These are phyloP conservation scores for Colletotrichum higginsianum DNA, from an alignment of 2,329 filamentous ascomycete genomes.

Conservation along the genomic window DNA sequence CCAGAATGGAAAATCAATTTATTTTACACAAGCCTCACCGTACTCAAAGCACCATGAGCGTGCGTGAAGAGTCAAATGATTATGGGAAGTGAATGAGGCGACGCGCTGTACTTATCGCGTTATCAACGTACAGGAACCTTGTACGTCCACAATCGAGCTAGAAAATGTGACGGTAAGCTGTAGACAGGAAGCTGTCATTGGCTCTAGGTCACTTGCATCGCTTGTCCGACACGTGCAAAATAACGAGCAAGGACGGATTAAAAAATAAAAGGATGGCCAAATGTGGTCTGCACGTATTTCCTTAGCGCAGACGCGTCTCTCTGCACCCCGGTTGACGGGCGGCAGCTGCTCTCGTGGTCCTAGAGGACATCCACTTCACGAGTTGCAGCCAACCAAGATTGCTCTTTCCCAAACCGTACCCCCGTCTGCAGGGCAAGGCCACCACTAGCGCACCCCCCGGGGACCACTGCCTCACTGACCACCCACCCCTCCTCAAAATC, in stretches of 20 bases:
- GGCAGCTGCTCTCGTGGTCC: constrained; percentile 18
- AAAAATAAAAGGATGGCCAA: constrained; percentile 25
- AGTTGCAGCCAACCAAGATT: constrained; percentile 2
- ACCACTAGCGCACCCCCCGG: background rate
- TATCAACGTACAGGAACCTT: background rate
- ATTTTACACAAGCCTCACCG: too few relatives aligned
- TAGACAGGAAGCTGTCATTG: constrained; percentile 13
- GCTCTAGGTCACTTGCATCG: background rate
- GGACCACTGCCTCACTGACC: constrained; percentile 21
- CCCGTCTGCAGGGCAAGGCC: constrained; percentile 9
- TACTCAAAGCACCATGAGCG: background rate
- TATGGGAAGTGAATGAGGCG: background rate
- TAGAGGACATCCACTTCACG: background rate
- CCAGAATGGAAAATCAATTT: too few relatives aligned
- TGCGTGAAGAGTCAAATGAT: background rate
- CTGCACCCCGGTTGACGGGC: constrained; percentile 17
- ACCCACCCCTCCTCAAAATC: constrained; percentile 46
- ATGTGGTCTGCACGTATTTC: constrained; percentile 41
- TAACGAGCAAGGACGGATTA: background rate
- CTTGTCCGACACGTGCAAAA: background rate
- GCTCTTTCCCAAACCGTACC: background rate
- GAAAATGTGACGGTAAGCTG: background rate
- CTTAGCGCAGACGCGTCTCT: constrained; percentile 43
- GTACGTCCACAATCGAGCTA: background rate
- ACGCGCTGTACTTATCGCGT: background rate